Percentiles rank a stretch among this genome's conserved stretches.
Conservation (phyloP, 352 stramenopile species). For the Phytophthora sp. region DNA sequence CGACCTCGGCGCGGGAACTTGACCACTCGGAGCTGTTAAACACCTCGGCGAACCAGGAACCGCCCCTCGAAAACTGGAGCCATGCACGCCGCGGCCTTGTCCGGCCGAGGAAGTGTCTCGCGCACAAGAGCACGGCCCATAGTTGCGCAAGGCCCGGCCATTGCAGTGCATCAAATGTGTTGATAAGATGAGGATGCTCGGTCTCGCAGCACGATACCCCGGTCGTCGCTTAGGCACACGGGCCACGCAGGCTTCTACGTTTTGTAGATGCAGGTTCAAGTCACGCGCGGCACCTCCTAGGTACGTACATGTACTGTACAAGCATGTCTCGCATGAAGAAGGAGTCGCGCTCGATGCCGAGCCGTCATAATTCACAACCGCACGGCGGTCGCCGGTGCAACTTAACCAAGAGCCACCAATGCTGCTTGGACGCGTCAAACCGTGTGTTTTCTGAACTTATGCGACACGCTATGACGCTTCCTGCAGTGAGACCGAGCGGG, state of each 20-base stretch:
- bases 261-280: not conserved
- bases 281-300: not conserved
- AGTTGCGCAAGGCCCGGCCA: not conserved
- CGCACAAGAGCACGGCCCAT: slow-evolving; percentile 9
- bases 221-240: too few relatives aligned
- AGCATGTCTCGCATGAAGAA: not conserved
- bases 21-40: slow-evolving; percentile 23
- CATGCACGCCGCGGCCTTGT: slow-evolving; percentile 20
- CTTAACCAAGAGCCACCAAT: not conserved
- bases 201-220: slow-evolving; percentile 8
- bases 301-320: too few relatives aligned
- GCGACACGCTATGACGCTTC: slow-evolving; percentile 28
- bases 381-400: too few relatives aligned
- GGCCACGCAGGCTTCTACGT: too few relatives aligned
- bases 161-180: not conserved
- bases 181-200: slow-evolving; percentile 19
- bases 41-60: slow-evolving; percentile 8
- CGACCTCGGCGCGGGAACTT: too few relatives aligned
- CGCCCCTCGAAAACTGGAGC: slow-evolving; percentile 28
- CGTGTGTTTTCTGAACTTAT: slow-evolving; percentile 23
- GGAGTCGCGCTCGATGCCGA: too few relatives aligned
- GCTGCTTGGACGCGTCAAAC: slow-evolving; percentile 12
- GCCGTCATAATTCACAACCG: too few relatives aligned
- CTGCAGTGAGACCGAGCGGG: not conserved
- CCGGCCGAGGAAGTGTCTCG: slow-evolving; percentile 23